Base-by-base conservation (phyloP, 2,329 filamentous ascomycete genomes). In the Exophiala bonariae region DNA sequence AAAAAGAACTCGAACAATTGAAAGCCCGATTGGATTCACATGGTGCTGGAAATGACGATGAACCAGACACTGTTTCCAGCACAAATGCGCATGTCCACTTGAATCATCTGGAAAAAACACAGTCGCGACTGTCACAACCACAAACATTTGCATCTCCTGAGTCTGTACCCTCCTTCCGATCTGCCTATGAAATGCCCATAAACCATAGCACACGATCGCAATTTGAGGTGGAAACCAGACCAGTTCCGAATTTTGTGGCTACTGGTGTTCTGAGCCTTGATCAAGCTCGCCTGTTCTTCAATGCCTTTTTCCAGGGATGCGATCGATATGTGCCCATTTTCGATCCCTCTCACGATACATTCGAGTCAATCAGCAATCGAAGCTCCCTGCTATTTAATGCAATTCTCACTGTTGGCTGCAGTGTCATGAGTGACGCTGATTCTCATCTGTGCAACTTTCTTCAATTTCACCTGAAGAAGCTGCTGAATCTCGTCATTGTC, bases 331-430 rank as follows among this genome's bases (percentile, higher is more conserved):
- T 77, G 3, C 74, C 75, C 0, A 67, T 77, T 2, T 77, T 78
- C 38, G 74, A 74, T 41, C 65, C 69, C 13, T 52, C 54, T 11
- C 60, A 66, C 28, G 77, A 80, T 50, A 72, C 70, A 0, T 68
- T 78, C 39, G 58, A 67, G 1, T 73, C 71, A 0, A 66, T 80
- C 2, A 64, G 71, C 13, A 58, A 62, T 7, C 66, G 77, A 10
- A 79, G 75, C 44, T 67, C 69, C 3, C 69, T 80, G 13, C 63
- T 81, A 0, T 72, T 80, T 38, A 74, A 77, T 52, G 67, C 71
- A 1, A 75, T 80, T 6, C 74, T 77, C 45, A 72, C 74, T 2
- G 70, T 78, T 18, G 78, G 77, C 2, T 77, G 74, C 53, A 72
- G 75, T 10, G 70, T 74, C 2, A 30, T 50, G 18, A 38, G 42